Evolutionary conservation across 768 basidiomycete genomes (phyloP).

Genomic region (Kwoniella shandongensis): DNA sequence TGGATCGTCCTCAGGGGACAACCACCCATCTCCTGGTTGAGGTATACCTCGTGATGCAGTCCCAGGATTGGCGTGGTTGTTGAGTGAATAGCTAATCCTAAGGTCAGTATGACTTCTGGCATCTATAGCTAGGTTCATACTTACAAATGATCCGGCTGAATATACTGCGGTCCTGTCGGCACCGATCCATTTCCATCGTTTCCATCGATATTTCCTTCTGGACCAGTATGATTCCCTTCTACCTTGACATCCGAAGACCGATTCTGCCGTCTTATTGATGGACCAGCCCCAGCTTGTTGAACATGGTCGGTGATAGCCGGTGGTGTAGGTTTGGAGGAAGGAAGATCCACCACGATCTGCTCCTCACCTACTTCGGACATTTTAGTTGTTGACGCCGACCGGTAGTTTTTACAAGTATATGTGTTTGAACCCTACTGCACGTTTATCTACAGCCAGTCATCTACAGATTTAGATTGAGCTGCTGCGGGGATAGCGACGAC

Average conservation of each 20-base stretch:
- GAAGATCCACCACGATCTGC: constrained; percentile 11
- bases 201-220: background rate
- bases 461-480: no score
- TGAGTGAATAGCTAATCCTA: constrained; percentile 41
- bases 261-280: constrained; percentile 1
- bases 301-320: background rate
- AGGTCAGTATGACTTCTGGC: background rate
- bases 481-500: no score
- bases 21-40: constrained; percentile 12
- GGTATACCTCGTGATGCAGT: constrained; percentile 13
- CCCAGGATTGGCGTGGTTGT: constrained; percentile 34
- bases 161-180: constrained; percentile 17
- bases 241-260: background rate
- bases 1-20: constrained; percentile 53
- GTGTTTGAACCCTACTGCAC: no score
- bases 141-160: constrained; percentile 42
- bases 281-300: constrained; percentile 6
- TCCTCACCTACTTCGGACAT: constrained; percentile 12
- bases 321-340: background rate
- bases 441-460: no score
- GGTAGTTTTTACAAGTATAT: no score
- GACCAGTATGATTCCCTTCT: background rate
- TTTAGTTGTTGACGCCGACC: background rate
- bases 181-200: background rate
- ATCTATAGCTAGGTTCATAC: constrained; percentile 7